phyloP scores from a whole-genome alignment of 306 rosid species.

The Medicago ruthenica region DNA sequence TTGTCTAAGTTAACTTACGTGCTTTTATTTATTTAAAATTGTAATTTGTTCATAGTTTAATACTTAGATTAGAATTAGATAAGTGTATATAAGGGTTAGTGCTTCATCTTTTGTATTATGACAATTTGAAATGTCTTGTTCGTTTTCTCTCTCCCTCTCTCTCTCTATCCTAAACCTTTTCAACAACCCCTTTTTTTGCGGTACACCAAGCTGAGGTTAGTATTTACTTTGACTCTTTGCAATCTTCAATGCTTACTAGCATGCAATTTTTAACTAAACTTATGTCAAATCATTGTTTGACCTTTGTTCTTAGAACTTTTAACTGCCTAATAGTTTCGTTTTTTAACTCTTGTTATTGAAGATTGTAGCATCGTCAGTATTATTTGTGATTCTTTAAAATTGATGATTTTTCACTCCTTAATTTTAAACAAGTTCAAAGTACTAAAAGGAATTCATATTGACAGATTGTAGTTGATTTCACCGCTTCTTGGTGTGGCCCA shows the following conservation, averaged over 20 bases:
- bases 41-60: too few species aligned
- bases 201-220: not conserved
- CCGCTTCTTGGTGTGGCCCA: constrained; percentile 94
- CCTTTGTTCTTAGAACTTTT: not conserved
- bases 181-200: not conserved
- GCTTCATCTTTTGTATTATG: too few species aligned
- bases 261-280: not conserved
- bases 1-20: too few species aligned
- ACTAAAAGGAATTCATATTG: constrained; percentile 20
- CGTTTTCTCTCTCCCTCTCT: too few species aligned
- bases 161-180: not conserved
- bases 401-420: not conserved
- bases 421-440: not conserved
- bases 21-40: too few species aligned
- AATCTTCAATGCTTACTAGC: not conserved
- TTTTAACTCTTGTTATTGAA: constrained; percentile 15
- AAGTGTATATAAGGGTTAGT: too few species aligned
- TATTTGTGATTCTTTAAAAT: constrained; percentile 6
- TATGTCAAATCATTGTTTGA: not conserved
- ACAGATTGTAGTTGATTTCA: constrained; percentile 88
- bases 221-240: not conserved
- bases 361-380: not conserved
- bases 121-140: too few species aligned
- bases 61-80: too few species aligned
- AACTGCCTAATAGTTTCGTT: not conserved